Percentiles rank a stretch among this genome's conserved stretches.
Evolutionary conservation across 2,329 filamentous ascomycete species (phyloP).

Genomic region (Fusarium mexicanum): DNA sequence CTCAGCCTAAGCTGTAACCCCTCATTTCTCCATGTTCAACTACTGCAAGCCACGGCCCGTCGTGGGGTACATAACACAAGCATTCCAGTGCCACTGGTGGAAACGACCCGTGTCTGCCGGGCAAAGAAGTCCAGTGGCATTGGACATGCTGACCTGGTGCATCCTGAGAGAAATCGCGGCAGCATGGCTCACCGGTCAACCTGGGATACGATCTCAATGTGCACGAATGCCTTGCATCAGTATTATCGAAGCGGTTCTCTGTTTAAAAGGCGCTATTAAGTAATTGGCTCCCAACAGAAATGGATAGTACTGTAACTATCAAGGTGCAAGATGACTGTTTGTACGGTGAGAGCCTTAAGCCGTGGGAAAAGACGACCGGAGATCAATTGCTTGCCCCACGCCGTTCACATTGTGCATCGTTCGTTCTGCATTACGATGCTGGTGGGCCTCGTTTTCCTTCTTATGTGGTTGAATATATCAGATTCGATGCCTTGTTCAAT

Average conservation of each 20-base stretch:
- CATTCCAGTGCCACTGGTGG: slow-evolving; percentile 3
- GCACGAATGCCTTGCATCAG: not conserved
- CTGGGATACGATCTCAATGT: not conserved
- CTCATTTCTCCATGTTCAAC: slow-evolving; percentile 42
- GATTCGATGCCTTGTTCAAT: not conserved
- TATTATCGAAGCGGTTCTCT: not conserved
- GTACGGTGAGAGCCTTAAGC: not conserved
- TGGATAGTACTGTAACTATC: not conserved
- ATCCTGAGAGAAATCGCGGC: not conserved
- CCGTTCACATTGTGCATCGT: not conserved
- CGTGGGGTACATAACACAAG: slow-evolving; percentile 21
- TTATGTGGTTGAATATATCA: not conserved
- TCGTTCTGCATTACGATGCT: not conserved
- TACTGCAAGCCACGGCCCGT: slow-evolving; percentile 42
- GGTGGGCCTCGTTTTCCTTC: not conserved
- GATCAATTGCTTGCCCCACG: not conserved
- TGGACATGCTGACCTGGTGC: not conserved
- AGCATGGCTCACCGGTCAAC: not conserved
- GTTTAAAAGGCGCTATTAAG: not conserved
- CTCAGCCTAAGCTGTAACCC: slow-evolving; percentile 28
- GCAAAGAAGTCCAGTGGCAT: not conserved
- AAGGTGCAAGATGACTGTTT: not conserved
- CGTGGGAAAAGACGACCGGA: not conserved
- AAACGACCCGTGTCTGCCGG: slow-evolving; percentile 3
- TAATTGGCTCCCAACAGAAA: not conserved